Evolutionary conservation across 2,329 filamentous ascomycete species (phyloP).

Genomic region (Neophaeococcomyces mojaviensis): DNA sequence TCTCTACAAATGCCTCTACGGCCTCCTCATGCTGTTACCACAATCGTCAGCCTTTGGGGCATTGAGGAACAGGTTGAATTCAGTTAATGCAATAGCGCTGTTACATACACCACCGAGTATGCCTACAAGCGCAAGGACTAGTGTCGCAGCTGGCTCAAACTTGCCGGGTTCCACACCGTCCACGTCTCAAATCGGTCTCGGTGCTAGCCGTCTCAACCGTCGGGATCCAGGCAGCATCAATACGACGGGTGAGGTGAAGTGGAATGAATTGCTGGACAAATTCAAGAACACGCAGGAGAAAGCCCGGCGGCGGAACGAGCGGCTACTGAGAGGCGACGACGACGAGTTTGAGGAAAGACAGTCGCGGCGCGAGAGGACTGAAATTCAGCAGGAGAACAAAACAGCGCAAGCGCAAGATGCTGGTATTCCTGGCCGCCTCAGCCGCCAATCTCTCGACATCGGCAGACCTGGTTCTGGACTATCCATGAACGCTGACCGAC

Average conservation of each 20-base stretch:
- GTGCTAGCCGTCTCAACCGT: neutral
- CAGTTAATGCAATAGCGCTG: slow-evolving; percentile 93
- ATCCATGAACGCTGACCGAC: no score
- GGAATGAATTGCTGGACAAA: slow-evolving; percentile 88
- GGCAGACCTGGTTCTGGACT: slow-evolving; percentile 11
- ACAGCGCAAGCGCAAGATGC: neutral
- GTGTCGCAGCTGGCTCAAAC: slow-evolving; percentile 13
- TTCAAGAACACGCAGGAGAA: slow-evolving; percentile 87
- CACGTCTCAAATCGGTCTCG: neutral
- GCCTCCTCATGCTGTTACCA: slow-evolving; percentile 93
- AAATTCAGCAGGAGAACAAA: slow-evolving; percentile 1
- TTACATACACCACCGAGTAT: slow-evolving; percentile 64
- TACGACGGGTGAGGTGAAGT: slow-evolving; percentile 62
- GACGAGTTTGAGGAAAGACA: slow-evolving; percentile 10
- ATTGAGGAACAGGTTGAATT: slow-evolving; percentile 91
- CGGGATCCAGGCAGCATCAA: slow-evolving; percentile 2
- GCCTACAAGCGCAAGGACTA: slow-evolving; percentile 22
- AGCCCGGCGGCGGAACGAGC: slow-evolving; percentile 45
- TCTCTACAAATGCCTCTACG: slow-evolving; percentile 95
- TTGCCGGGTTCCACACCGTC: neutral
- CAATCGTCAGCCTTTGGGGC: slow-evolving; percentile 96
- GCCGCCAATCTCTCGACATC: neutral
- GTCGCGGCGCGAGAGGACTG: neutral
- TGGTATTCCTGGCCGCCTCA: neutral
- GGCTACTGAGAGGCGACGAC: slow-evolving; percentile 16